Conservation (phyloP, 1,284 basidiomycete species). For the Sanghuangporus baumii region DNA sequence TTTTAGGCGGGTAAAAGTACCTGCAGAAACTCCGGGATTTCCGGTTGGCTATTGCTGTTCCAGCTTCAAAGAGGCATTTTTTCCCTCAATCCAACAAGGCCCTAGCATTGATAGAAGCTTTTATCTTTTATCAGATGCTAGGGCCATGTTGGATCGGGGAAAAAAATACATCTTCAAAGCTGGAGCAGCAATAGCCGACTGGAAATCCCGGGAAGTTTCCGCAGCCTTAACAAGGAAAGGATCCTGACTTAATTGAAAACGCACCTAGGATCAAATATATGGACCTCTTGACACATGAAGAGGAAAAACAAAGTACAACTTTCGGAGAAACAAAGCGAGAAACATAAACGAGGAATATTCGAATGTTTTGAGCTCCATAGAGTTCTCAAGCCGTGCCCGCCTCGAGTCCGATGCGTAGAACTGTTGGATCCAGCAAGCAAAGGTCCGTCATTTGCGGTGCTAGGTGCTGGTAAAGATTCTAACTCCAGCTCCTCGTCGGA, state of each 20-base stretch:
- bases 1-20: no score
- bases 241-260: constrained; percentile 22
- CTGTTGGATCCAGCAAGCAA: neutral
- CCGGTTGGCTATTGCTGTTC: no score
- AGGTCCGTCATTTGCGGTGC: constrained; percentile 1
- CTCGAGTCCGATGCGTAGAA: neutral
- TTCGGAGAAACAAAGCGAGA: constrained; percentile 64
- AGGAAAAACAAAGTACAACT: constrained; percentile 61
- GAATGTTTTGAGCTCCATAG: constrained; percentile 33
- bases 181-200: no score
- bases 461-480: constrained; percentile 8
- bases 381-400: neutral
- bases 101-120: no score
- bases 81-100: no score
- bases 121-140: no score
- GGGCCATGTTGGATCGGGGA: no score
- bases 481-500: constrained; percentile 12
- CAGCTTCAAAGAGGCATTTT: no score
- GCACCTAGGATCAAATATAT: constrained; percentile 45
- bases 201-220: no score
- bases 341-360: constrained; percentile 46
- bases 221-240: neutral
- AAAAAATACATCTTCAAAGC: no score
- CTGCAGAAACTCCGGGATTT: no score
- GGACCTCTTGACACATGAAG: constrained; percentile 58